Conservation (phyloP, 352 stramenopile species). For the Saprolegnia parasitica region DNA sequence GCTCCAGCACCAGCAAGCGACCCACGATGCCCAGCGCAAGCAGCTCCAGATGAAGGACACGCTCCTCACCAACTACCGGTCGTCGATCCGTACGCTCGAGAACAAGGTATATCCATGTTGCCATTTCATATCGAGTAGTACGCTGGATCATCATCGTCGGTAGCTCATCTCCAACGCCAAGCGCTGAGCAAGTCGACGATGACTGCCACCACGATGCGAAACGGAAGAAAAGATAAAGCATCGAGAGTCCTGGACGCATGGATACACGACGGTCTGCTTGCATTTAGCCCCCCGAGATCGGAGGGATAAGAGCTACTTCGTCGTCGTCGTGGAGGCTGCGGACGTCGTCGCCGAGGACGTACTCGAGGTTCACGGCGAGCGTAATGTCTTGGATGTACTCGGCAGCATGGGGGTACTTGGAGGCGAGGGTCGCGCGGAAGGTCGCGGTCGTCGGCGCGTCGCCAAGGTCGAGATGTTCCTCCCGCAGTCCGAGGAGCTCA, state of each 20-base stretch:
- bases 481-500: slow-evolving; percentile 63
- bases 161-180: slow-evolving; percentile 23
- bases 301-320: slow-evolving; percentile 77
- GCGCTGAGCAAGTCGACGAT: not conserved
- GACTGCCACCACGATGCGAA: not conserved
- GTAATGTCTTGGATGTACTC: slow-evolving; percentile 52
- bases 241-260: not conserved
- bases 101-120: slow-evolving; percentile 12
- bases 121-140: not conserved
- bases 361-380: slow-evolving; percentile 71
- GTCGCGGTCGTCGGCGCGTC: slow-evolving; percentile 36
- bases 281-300: slow-evolving; percentile 62
- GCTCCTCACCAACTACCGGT: slow-evolving; percentile 13
- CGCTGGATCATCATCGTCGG: not conserved
- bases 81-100: slow-evolving; percentile 21
- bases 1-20: slow-evolving; percentile 21
- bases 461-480: slow-evolving; percentile 47
- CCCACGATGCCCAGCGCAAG: slow-evolving; percentile 20
- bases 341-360: slow-evolving; percentile 45
- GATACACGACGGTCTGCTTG: not conserved
- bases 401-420: slow-evolving; percentile 46
- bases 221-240: not conserved
- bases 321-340: slow-evolving; percentile 48
- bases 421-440: slow-evolving; percentile 43
- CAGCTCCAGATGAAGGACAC: slow-evolving; percentile 22